Evolutionary conservation across 306 rosid species (phyloP).

Genomic region (Cicer chorassanicum): DNA sequence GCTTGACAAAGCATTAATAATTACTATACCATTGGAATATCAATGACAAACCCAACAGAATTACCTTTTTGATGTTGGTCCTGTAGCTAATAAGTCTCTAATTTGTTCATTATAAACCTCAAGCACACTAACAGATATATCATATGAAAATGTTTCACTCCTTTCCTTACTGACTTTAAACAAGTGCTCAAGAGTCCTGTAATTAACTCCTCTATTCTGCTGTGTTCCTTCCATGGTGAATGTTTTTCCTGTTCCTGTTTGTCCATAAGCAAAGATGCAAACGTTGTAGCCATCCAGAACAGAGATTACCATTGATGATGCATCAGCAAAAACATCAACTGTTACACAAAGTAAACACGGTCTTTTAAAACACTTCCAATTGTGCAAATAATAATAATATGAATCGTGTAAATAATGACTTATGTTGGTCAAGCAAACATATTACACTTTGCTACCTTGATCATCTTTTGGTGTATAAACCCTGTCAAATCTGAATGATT

Average conservation of each 20-base stretch:
- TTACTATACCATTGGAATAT: slow-evolving; percentile 20
- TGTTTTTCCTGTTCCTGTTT: slow-evolving; percentile 94
- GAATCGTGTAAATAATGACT: neutral
- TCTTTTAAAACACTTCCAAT: slow-evolving; percentile 33
- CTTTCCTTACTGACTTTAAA: slow-evolving; percentile 72
- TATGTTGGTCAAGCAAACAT: slow-evolving; percentile 13
- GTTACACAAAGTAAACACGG: slow-evolving; percentile 48
- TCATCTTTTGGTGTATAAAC: slow-evolving; percentile 84
- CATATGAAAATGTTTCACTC: slow-evolving; percentile 62
- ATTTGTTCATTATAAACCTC: slow-evolving; percentile 95
- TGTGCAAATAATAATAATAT: slow-evolving; percentile 5
- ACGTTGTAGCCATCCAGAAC: slow-evolving; percentile 88
- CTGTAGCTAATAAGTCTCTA: slow-evolving; percentile 75
- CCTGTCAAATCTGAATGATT: slow-evolving; percentile 78
- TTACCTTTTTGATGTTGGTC: slow-evolving; percentile 73
- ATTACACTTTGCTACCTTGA: slow-evolving; percentile 56
- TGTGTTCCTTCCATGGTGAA: slow-evolving; percentile 93
- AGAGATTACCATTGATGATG: slow-evolving; percentile 81
- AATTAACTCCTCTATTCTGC: slow-evolving; percentile 84
- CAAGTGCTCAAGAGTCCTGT: slow-evolving; percentile 81
- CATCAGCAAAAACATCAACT: slow-evolving; percentile 85
- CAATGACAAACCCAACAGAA: slow-evolving; percentile 37
- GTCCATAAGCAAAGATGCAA: slow-evolving; percentile 91
- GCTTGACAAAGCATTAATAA: slow-evolving; percentile 33
- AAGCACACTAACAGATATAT: slow-evolving; percentile 81